Percentiles rank a stretch among this genome's conserved stretches.
phyloP scores from a whole-genome alignment of 169 alveolate genomes.

The Eimeria falciformis region DNA sequence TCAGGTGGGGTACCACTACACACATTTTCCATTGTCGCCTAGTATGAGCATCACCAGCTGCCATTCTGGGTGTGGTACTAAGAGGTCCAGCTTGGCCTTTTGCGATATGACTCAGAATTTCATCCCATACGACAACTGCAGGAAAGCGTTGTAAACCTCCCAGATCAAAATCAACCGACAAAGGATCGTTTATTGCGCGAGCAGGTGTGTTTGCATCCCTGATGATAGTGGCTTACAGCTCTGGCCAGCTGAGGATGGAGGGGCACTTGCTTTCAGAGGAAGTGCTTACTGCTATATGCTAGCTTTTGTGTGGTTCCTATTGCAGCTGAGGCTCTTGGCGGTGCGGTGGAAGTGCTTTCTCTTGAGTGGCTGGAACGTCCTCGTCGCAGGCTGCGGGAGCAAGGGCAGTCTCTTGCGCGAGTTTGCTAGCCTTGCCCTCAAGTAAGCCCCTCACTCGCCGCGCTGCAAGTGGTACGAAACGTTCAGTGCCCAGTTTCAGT shows the following conservation, averaged over 20 bases:
- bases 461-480: too few species aligned
- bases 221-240: too few species aligned
- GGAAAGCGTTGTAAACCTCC: constrained; percentile 47
- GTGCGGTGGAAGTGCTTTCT: constrained; percentile 70
- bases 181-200: constrained; percentile 37
- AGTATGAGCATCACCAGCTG: too few species aligned
- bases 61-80: too few species aligned
- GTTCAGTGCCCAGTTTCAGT: too few species aligned
- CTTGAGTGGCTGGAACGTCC: constrained; percentile 65
- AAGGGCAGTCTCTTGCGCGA: constrained; percentile 53
- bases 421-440: constrained; percentile 36
- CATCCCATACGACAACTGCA: constrained; percentile 60
- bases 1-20: too few species aligned
- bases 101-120: constrained; percentile 5
- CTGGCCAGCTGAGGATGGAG: too few species aligned
- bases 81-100: neutral
- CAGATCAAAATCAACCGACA: constrained; percentile 12
- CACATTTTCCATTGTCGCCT: too few species aligned
- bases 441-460: too few species aligned
- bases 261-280: too few species aligned
- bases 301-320: too few species aligned
- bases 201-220: constrained; percentile 12
- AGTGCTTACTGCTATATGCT: too few species aligned
- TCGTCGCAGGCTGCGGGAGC: constrained; percentile 75
- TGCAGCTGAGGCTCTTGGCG: constrained; percentile 50